These are phyloP conservation scores for Populus pruinosa DNA, from an alignment of 345 rosid species.

Conservation along the genomic window DNA sequence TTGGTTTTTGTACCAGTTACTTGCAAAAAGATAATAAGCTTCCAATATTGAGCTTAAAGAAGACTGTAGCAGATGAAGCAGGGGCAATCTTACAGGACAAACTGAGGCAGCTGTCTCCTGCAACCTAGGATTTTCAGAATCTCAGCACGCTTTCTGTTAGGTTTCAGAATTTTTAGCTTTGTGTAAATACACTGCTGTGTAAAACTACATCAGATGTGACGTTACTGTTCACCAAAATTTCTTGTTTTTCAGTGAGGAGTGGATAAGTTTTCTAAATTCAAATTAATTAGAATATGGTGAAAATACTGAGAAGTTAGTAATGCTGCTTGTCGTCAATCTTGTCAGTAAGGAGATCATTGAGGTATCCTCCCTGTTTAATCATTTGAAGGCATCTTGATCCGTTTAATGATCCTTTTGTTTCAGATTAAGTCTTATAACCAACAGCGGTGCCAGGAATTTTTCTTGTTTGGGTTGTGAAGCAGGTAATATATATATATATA, in stretches of 20 bases:
- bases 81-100: slow-evolving; percentile 61
- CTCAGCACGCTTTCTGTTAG: neutral
- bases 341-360: neutral
- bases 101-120: slow-evolving; percentile 46
- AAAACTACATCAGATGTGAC: neutral
- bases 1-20: too few species aligned
- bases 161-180: neutral
- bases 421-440: too few species aligned
- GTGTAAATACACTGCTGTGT: neutral
- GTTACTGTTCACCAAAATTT: neutral
- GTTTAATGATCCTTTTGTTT: neutral
- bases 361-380: neutral
- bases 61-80: slow-evolving; percentile 78
- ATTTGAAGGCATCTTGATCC: neutral
- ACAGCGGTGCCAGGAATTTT: too few species aligned
- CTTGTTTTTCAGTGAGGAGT: neutral
- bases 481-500: too few species aligned
- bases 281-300: neutral
- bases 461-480: too few species aligned
- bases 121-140: slow-evolving; percentile 5
- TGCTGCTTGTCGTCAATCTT: neutral
- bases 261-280: neutral
- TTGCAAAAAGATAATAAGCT: too few species aligned
- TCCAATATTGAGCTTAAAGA: slow-evolving; percentile 61
- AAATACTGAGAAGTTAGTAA: neutral